Base-by-base conservation (phyloP, 2,329 filamentous ascomycete species). In the Xylariaceae sp. region DNA sequence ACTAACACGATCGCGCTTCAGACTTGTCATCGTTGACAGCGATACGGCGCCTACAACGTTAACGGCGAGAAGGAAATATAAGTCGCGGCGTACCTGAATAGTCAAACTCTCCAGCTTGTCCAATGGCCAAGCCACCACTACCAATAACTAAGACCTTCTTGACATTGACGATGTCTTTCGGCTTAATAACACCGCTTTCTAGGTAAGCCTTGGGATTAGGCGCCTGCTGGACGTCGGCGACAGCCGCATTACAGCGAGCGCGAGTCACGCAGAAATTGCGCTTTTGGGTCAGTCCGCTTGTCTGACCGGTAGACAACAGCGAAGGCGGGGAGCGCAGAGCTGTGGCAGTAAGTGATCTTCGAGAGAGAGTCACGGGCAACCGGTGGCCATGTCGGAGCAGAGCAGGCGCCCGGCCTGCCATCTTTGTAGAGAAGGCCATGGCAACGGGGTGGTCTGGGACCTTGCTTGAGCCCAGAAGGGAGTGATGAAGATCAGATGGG, bases 81-180 rank as follows among this genome's bases (percentile, higher is more conserved):
- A n/a, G 8, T 44, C 42, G 46, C 62, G 60, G 80, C 85, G 63
- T 79, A 95, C 91, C 92, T 73, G 94, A 97, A 74, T 97, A 97
- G 76, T 97, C 92, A 68, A 97, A 97, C 77, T 97, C 92, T 76
- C 92, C 92, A 62, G 92, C 92, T 76, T 97, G 92, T 61, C 92
- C 92, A 82, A 97, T 97, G 71, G 89, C 90, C 65, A 97, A 81
- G 73, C 92, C 92, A 76, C 92, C 92, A 75, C 87, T 91, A 56
- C 92, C 92, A 77, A 97, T 96, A 65, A 97, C 91, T 59, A 97
- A 78, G 50, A 97, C 92, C 78, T 97, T 97, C 79, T 95, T 95
- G 62, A 97, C 91, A 70, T 96, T 84, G 49, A 96, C 87, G 53
- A 88, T 76, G 66, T 92, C 80, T 67, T 81, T 81, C 55, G 87